A percentile compares a stretch with the other conserved stretches of the same genome.
Evolutionary conservation across 2,329 filamentous ascomycete genomes (phyloP).

Genomic region (Clonostachys solani): DNA sequence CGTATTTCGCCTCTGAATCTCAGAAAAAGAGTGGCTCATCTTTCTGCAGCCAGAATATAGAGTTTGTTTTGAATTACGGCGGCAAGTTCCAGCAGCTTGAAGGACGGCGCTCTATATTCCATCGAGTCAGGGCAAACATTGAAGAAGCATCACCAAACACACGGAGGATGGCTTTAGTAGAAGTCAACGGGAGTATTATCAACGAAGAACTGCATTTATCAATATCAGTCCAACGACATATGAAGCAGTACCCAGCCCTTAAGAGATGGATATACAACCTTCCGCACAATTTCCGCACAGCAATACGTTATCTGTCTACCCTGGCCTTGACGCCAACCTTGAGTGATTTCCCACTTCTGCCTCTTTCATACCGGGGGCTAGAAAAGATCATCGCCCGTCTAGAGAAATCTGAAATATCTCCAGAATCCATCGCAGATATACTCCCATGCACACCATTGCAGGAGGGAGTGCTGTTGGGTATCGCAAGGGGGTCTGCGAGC

Average conservation of each 20-base stretch:
- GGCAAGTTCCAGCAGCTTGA: conserved; percentile 4
- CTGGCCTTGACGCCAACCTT: conserved; percentile 31
- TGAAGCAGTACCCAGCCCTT: not conserved
- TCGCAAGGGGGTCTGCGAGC: not conserved
- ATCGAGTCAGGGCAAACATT: not conserved
- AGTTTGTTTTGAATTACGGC: conserved; percentile 3
- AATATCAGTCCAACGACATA: not conserved
- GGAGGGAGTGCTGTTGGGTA: not conserved
- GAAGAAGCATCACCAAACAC: not conserved
- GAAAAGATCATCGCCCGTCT: conserved; percentile 16
- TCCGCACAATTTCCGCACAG: not conserved
- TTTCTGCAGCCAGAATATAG: conserved; percentile 9
- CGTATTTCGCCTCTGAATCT: conserved; percentile 15
- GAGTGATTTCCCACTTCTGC: conserved; percentile 34
- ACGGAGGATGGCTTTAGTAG: not conserved
- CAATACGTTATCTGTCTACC: conserved; percentile 16
- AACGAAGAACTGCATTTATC: not conserved
- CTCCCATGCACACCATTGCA: not conserved
- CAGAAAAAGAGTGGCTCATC: conserved; percentile 15
- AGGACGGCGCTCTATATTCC: conserved; percentile 1
- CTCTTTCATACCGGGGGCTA: conserved; percentile 33
- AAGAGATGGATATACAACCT: not conserved
- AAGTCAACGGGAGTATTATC: not conserved
- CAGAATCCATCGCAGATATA: not conserved
- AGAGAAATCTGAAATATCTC: not conserved